Base-by-base conservation (phyloP, 345 rosid genomes). In the Lepidium sativum region DNA sequence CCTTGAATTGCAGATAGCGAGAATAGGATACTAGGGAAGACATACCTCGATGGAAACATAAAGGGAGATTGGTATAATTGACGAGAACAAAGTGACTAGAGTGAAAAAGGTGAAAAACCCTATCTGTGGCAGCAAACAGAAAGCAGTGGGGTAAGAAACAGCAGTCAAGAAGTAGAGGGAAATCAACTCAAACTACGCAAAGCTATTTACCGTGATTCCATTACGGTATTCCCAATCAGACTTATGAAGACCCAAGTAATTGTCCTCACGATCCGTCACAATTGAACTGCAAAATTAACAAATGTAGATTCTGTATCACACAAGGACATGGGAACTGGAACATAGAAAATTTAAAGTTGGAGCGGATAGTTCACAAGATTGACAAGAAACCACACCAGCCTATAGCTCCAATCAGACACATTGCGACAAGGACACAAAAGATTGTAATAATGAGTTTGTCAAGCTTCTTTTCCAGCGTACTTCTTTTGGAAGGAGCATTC, bases 401-500 rank as follows among this genome's bases (percentile, higher is more conserved):
- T 48, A 86, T 83, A 41, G 98, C 86, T 75, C 99, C 97, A 75
- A 95, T 86, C 63, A 83, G 61, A 79, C 98, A 91, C 98, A 95
- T 88, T 16, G 79, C 54, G 67, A 88, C 84, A 39, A 95, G 97
- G 75, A 94, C 85, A 64, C 83, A 84, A 67, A 95, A 89, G 35
- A 95, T 91, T 29, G 84, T 60, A 39, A 95, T 92, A 63, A 95
- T 95, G 66, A 91, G 99, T 83, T 87, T 91, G 84, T 95, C 99
- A 65, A 95, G 98, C 78, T 91, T 95, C 84, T 95, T 89, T 79
- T 95, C 99, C 68, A 95, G 72, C 31, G 99, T 95, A 79, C 99
- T 95, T 78, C 99, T 84, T 78, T 95, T 95, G 52, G 98, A 95
- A 76, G 99, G 99, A 75, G 94, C 91, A 64, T 95, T 95, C 99